A percentile compares a stretch with the other conserved stretches of the same genome.
phyloP scores from a whole-genome alignment of 257 asterid genomes.

The Gentiana dahurica region DNA sequence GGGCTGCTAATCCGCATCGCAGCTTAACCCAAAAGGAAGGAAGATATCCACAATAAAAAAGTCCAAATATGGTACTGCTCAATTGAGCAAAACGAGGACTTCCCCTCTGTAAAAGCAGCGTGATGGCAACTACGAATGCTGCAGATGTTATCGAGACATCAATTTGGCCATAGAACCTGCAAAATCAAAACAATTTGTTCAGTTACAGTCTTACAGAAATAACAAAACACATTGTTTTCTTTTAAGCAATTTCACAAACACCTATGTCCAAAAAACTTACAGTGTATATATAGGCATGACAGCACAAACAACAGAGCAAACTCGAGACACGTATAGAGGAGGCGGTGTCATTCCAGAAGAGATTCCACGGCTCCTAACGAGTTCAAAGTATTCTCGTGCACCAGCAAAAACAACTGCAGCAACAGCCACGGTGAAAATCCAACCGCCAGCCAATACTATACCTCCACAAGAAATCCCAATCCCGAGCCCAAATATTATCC shows the following conservation, averaged over 20 bases:
- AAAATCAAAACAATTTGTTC: not conserved
- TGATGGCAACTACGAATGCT: constrained; percentile 74
- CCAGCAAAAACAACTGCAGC: constrained; percentile 78
- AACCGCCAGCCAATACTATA: constrained; percentile 85
- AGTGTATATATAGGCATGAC: constrained; percentile 83
- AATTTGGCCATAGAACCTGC: constrained; percentile 80
- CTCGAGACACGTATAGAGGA: constrained; percentile 82
- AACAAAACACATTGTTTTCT: too few relatives aligned
- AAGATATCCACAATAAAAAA: constrained; percentile 93
- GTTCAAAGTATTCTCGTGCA: constrained; percentile 89
- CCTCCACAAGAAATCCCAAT: constrained; percentile 82
- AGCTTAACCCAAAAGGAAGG: constrained; percentile 99
- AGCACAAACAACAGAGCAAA: constrained; percentile 71
- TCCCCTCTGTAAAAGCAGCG: constrained; percentile 72
- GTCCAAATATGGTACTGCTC: constrained; percentile 92
- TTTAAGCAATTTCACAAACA: not conserved
- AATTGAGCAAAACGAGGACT: constrained; percentile 95
- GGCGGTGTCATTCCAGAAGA: constrained; percentile 98
- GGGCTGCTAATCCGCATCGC: constrained; percentile 78
- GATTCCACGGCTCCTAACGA: constrained; percentile 90
- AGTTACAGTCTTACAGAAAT: too few relatives aligned
- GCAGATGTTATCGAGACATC: constrained; percentile 90
- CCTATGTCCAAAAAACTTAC: constrained; percentile 44
- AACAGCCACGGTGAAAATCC: constrained; percentile 72
- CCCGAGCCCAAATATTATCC: constrained; percentile 80